Conservation (phyloP, 83 land plant genomes). For the Picea abies region DNA sequence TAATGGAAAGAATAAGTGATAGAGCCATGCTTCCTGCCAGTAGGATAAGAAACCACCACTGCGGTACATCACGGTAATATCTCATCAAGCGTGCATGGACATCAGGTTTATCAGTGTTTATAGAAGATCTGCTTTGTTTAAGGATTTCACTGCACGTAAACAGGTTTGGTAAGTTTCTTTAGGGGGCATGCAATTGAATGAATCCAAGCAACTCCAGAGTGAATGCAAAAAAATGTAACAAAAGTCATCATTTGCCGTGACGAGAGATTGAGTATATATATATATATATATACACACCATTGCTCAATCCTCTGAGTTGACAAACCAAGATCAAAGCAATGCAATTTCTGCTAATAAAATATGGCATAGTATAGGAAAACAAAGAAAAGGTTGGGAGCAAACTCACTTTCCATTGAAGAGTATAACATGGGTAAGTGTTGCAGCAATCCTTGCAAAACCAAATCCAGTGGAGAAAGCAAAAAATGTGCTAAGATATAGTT, state of each 20-base stretch:
- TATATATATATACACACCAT: too few species aligned
- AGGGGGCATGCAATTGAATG: too few species aligned
- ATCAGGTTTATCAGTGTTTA: constrained; percentile 51
- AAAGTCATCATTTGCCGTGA: too few species aligned
- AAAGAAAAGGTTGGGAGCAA: neutral
- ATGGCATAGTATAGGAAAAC: too few species aligned
- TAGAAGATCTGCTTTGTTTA: constrained; percentile 46
- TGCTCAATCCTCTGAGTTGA: too few species aligned
- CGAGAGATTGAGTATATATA: too few species aligned
- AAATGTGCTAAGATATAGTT: constrained; percentile 70
- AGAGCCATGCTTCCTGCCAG: constrained; percentile 38
- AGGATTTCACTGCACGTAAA: constrained; percentile 52
- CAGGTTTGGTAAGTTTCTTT: too few species aligned
- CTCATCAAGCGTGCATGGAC: constrained; percentile 80
- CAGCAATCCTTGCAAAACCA: constrained; percentile 74
- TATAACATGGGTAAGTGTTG: constrained; percentile 69
- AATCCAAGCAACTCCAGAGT: too few species aligned
- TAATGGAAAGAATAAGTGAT: constrained; percentile 41
- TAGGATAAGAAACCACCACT: constrained; percentile 70
- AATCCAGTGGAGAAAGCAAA: constrained; percentile 83
- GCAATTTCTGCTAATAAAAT: too few species aligned
- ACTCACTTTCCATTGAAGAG: constrained; percentile 69
- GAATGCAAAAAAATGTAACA: too few species aligned
- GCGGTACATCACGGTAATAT: constrained; percentile 63
- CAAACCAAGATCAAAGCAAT: too few species aligned